Base-by-base conservation (phyloP, 1,284 basidiomycete genomes). In the Boletus smithii region DNA sequence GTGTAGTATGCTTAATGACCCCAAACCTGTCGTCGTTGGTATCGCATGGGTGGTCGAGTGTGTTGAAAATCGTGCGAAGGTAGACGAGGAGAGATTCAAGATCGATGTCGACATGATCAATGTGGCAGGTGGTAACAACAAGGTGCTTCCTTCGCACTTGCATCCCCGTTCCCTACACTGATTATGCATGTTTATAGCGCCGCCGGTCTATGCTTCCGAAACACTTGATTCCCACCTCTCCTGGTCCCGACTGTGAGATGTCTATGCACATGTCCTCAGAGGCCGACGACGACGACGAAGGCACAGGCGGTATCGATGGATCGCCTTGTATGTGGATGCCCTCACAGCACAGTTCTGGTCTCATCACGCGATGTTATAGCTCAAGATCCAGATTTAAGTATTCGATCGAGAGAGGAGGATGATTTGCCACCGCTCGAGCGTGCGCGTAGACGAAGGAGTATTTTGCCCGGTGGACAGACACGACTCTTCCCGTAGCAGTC, bases 11-110 rank as follows among this genome's bases (percentile, higher is more conserved):
- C 66, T 86, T 14, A 71, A 80, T 29, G 81, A 88, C 24, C 83
- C 84, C 0, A 36, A 84, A 56, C 89, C 89, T 0, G 65, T 75
- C 33, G 81, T 95, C 10, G 88, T 97, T 11, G 89, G 91, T 10
- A 90, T 95, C 54, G 84, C 80, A n/a, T 97, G 93, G 93, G 88
- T 95, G 3, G 89, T 31, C 18, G 47, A 48, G 13, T 48, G 47
- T 33, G 46, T 92, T 10, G 91, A 95, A 61, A 76, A 82, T 48
- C 75, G 81, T 18, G 13, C 20, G 36, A 76, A 70, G 35, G 77
- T 88, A 2, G 83, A 84, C 8, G 92, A 95, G 61, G 67, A 70
- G 3, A 73, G 71, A 27, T 91, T 83, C 63, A 60, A 77, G 18
- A 78, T 95, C 42, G 80, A 91, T 56, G 69, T 91, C 2, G 81